phyloP scores from a whole-genome alignment of 1,139 yeast genomes.

The Hyphopichia fennica region DNA sequence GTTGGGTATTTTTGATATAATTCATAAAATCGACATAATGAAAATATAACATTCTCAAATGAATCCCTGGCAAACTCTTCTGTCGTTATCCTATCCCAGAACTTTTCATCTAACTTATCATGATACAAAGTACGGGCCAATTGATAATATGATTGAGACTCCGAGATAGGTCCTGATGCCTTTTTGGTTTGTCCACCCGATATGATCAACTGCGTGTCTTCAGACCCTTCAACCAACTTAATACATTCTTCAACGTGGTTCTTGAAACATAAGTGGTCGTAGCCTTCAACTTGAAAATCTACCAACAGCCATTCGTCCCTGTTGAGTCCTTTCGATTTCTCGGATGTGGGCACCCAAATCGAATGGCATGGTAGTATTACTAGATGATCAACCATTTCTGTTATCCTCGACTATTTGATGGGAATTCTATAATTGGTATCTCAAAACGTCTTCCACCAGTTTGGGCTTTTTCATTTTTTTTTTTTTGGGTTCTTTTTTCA shows the following conservation, averaged over 20 bases:
- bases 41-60: constrained; percentile 71
- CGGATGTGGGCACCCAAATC: constrained; percentile 49
- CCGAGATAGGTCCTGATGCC: constrained; percentile 55
- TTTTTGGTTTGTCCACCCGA: constrained; percentile 76
- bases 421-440: neutral
- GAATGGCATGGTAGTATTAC: constrained; percentile 71
- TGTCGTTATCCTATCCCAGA: constrained; percentile 30
- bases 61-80: constrained; percentile 84
- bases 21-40: constrained; percentile 58
- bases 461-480: neutral
- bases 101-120: constrained; percentile 5
- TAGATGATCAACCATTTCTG: constrained; percentile 18
- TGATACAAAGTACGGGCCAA: constrained; percentile 22
- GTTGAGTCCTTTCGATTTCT: constrained; percentile 29
- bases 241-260: constrained; percentile 54
- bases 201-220: constrained; percentile 42
- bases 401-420: neutral
- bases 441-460: too few relatives aligned
- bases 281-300: constrained; percentile 66
- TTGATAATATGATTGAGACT: constrained; percentile 57
- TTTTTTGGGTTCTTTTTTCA: neutral
- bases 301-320: constrained; percentile 64
- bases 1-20: constrained; percentile 49
- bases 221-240: constrained; percentile 27
- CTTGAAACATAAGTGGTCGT: constrained; percentile 66